Conservation (phyloP, 495 filamentous ascomycete species). For the Aspergillus sclerotioniger region DNA sequence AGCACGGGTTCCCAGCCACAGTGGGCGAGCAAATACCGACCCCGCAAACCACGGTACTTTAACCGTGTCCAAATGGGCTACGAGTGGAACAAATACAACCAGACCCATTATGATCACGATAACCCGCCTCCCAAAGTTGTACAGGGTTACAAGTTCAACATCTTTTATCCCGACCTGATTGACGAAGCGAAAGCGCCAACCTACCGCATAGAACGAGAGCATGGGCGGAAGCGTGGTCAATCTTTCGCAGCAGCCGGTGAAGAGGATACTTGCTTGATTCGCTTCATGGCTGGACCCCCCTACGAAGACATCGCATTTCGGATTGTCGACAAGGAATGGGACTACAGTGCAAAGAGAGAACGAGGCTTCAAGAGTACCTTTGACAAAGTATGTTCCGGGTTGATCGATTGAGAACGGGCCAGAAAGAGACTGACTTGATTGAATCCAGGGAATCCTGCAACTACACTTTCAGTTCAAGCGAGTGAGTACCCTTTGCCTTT, state of each 20-base stretch:
- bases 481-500: conserved; percentile 34
- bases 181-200: conserved; percentile 93
- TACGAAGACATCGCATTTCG: conserved; percentile 98
- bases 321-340: conserved; percentile 99
- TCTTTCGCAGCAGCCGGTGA: conserved; percentile 94
- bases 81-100: conserved; percentile 99
- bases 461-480: conserved; percentile 98
- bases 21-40: conserved; percentile 89
- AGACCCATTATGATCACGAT: conserved; percentile 99
- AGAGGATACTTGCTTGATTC: conserved; percentile 94
- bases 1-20: conserved; percentile 60
- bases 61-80: conserved; percentile 99
- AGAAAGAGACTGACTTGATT: conserved; percentile 22
- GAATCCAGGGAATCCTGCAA: conserved; percentile 80
- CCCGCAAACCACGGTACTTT: conserved; percentile 94
- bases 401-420: conserved; percentile 9
- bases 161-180: conserved; percentile 98
- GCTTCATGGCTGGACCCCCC: conserved; percentile 92
- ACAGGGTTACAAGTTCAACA: conserved; percentile 99
- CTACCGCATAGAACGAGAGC: conserved; percentile 89
- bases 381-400: conserved; percentile 73
- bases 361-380: conserved; percentile 95
- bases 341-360: conserved; percentile 94
- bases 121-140: conserved; percentile 98
- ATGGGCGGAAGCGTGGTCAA: conserved; percentile 83